Evolutionary conservation across 306 rosid genomes (phyloP), one percentile per base, ranked within the genome.

Genomic region (Ammopiptanthus mongolicus): DNA sequence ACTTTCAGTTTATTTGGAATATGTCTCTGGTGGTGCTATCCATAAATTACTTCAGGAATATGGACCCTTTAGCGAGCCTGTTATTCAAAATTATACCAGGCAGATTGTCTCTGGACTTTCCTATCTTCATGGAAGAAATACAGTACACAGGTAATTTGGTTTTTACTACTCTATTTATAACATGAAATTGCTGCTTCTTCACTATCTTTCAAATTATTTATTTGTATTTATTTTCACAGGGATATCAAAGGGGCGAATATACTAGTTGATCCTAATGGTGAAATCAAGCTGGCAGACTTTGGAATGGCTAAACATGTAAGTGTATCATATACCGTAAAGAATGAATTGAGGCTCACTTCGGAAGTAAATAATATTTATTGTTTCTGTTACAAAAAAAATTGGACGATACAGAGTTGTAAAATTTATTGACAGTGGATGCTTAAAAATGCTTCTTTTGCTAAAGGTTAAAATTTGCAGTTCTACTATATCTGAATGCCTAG

Each of bases 211-310:
- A 22, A 15, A 15, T 68, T 80, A 29, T 61, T 31, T 12, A 57
- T 19, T 15, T 52, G 2, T 53, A 17, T 70, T 80, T 60, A 37
- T 37, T 58, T 29, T 84, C 64, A 77, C 90, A 89, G 95, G 87
- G 91, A 89, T 62, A 89, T 89, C 28, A 89, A 89, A 71, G 95
- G 95, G 55, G 91, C 95, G 56, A 89, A 89, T 81, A 89, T 89
- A 78, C 74, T 89, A 48, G 95, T 89, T 17, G 90, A 76, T 69
- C 90, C 95, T 21, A 87, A 85, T 60, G 95, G 95, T 55, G 89
- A 84, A 73, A 77, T 89, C 86, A 89, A 89, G 90, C 74, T 89
- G 81, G 95, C 88, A 6, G 95, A 89, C 69, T 89, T 89, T 23
- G 95, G 95, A 81, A 89, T 89, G 95, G 95, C 95, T 23, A 89